Conservation (phyloP, 1,284 basidiomycete species). For the Cryptococcus sp. region DNA sequence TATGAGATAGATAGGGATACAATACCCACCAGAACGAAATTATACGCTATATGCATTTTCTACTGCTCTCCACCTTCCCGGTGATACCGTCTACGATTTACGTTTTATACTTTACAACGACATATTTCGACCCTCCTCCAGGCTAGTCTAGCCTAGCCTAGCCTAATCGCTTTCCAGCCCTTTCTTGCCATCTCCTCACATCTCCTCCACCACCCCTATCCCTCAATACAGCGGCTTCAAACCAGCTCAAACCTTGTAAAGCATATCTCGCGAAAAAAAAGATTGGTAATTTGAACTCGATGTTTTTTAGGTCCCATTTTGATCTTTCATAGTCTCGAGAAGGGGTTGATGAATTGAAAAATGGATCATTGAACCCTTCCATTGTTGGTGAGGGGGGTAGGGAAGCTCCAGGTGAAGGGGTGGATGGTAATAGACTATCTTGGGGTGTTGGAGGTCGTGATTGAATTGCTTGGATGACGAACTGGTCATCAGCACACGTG, state of each 20-base stretch:
- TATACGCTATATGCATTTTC: neutral
- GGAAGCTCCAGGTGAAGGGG: constrained; percentile 23
- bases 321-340: neutral
- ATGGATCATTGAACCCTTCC: constrained; percentile 12
- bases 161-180: constrained; percentile 12
- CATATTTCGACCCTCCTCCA: too few relatives aligned
- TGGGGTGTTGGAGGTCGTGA: constrained; percentile 30
- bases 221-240: constrained; percentile 30
- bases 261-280: constrained; percentile 40
- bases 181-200: constrained; percentile 4
- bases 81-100: too few relatives aligned
- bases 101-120: too few relatives aligned
- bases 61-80: too few relatives aligned
- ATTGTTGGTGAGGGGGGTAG: constrained; percentile 18
- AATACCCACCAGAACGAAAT: too few relatives aligned
- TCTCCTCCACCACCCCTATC: constrained; percentile 14
- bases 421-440: constrained; percentile 20
- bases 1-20: too few relatives aligned
- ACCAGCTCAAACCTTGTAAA: constrained; percentile 30
- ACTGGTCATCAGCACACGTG: constrained; percentile 16
- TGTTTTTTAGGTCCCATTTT: neutral
- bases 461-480: constrained; percentile 46
- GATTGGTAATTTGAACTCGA: constrained; percentile 25
- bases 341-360: constrained; percentile 11
- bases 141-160: too few relatives aligned